A percentile compares a stretch with the other conserved stretches of the same genome.
Evolutionary conservation across 768 basidiomycete genomes (phyloP).

Genomic region (Pisolithus sp.): DNA sequence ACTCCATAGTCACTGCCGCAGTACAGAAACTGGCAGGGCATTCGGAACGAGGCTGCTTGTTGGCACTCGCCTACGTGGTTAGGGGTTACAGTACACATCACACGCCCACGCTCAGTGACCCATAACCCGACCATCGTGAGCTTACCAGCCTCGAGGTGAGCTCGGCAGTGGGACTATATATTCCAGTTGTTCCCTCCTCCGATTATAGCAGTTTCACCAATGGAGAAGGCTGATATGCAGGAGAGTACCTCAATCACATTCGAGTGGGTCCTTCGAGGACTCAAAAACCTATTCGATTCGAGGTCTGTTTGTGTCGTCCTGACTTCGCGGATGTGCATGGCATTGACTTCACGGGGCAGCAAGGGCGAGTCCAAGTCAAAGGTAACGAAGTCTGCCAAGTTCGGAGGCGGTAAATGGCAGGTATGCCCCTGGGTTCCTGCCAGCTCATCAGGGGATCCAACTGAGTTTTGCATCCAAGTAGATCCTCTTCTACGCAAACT

Average conservation of each 20-base stretch:
- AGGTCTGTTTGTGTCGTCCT: constrained; percentile 34
- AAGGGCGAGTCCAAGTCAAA: constrained; percentile 77
- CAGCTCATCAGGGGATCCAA: neutral
- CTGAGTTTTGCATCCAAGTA: constrained; percentile 20
- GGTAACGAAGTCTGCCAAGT: constrained; percentile 67
- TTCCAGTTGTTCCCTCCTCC: neutral
- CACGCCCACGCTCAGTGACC: too few relatives aligned
- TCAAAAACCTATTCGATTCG: constrained; percentile 69
- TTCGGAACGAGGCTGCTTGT: too few relatives aligned
- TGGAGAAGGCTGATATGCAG: constrained; percentile 34
- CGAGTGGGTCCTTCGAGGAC: constrained; percentile 72
- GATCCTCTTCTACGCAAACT: constrained; percentile 82
- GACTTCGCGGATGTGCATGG: neutral
- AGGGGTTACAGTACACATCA: too few relatives aligned
- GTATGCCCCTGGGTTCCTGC: constrained; percentile 25
- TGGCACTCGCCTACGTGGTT: too few relatives aligned
- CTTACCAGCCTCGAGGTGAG: too few relatives aligned
- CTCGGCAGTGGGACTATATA: neutral
- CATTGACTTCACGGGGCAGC: constrained; percentile 22
- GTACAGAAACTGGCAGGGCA: too few relatives aligned
- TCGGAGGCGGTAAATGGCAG: constrained; percentile 76
- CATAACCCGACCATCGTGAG: too few relatives aligned
- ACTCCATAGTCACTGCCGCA: too few relatives aligned
- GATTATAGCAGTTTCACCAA: neutral
- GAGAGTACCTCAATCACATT: constrained; percentile 56